These are phyloP conservation scores for Lasiodiplodia theobromae DNA, from an alignment of 2,329 filamentous ascomycete species.

Conservation along the genomic window DNA sequence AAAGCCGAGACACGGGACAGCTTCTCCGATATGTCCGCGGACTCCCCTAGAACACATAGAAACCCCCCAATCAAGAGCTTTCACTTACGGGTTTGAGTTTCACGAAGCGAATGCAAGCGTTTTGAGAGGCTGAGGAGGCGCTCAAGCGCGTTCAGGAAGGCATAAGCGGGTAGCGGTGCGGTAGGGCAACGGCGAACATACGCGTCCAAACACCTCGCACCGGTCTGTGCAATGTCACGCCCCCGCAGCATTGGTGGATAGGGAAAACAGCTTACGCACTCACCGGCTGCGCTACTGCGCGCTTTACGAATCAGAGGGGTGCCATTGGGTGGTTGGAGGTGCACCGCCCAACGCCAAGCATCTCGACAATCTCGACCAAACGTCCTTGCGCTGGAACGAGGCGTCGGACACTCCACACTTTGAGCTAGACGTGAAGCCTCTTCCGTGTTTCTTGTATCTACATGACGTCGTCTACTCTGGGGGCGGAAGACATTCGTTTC, in stretches of 20 bases:
- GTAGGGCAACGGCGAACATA: background rate
- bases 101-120: background rate
- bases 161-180: too few species aligned
- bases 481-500: background rate
- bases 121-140: background rate
- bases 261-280: conserved; percentile 25
- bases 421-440: background rate
- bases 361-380: background rate
- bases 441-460: background rate
- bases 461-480: background rate
- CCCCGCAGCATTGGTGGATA: background rate
- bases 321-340: background rate
- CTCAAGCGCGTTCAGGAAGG: background rate
- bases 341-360: conserved; percentile 5
- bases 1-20: background rate
- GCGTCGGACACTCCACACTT: background rate
- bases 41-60: background rate
- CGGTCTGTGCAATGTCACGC: background rate
- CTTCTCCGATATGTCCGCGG: conserved; percentile 6
- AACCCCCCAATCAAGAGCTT: background rate
- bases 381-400: background rate
- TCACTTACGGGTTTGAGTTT: background rate
- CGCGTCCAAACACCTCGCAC: background rate
- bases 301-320: background rate
- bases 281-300: conserved; percentile 2